Evolutionary conservation across 148 eudicot genomes (phyloP).

Genomic region (Camellia granthamiana): DNA sequence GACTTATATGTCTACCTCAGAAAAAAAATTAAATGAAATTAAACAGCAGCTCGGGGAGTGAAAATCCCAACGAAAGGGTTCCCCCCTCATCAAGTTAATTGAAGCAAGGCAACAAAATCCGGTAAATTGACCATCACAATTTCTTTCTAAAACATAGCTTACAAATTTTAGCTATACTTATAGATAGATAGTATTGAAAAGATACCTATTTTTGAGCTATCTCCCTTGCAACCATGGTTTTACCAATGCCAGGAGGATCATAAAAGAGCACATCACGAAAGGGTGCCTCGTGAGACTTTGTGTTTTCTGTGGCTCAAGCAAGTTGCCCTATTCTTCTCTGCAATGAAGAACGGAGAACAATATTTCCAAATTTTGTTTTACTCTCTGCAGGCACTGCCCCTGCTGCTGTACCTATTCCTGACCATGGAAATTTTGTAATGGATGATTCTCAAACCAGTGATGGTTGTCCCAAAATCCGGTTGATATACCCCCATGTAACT

Average conservation of each 20-base stretch:
- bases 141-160: background rate
- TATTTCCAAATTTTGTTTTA: constrained; percentile 62
- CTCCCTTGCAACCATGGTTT: constrained; percentile 96
- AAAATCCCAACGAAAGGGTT: too few relatives aligned
- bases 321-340: constrained; percentile 83
- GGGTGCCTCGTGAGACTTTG: constrained; percentile 90
- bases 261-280: constrained; percentile 98
- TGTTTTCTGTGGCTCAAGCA: constrained; percentile 92
- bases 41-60: background rate
- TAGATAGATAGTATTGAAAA: background rate
- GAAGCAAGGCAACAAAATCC: background rate
- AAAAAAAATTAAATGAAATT: background rate
- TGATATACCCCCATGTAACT: constrained; percentile 91
- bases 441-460: constrained; percentile 96
- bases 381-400: constrained; percentile 32
- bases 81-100: background rate
- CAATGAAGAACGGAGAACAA: constrained; percentile 82
- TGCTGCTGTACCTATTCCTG: constrained; percentile 49
- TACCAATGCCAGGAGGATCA: constrained; percentile 98
- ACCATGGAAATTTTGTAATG: constrained; percentile 77
- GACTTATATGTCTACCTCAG: background rate
- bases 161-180: background rate
- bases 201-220: constrained; percentile 88
- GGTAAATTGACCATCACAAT: background rate
- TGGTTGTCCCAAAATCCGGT: constrained; percentile 93